A percentile compares a stretch with the other conserved stretches of the same genome.
Conservation (phyloP, 2,329 filamentous ascomycete species). For the Fusarium lateritium region DNA sequence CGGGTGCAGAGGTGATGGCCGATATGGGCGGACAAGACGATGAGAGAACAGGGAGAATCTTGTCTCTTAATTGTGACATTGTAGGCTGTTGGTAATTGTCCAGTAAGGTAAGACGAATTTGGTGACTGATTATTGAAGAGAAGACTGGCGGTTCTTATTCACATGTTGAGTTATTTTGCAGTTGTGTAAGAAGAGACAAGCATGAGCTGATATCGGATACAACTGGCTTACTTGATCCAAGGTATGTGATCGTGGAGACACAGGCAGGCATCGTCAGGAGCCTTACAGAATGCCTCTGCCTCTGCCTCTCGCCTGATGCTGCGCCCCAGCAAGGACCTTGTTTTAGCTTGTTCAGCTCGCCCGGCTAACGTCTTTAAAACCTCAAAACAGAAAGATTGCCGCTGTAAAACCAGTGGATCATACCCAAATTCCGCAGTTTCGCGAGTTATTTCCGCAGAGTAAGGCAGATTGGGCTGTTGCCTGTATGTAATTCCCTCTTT, state of each 20-base stretch:
- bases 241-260: neutral
- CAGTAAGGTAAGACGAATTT: neutral
- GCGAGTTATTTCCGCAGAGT: slow-evolving; percentile 17
- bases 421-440: slow-evolving; percentile 28
- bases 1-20: slow-evolving; percentile 32
- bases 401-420: neutral
- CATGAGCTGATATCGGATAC: neutral
- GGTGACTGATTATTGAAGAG: neutral
- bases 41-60: slow-evolving; percentile 32
- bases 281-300: slow-evolving; percentile 25
- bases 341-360: slow-evolving; percentile 27
- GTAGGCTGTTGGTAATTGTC: neutral
- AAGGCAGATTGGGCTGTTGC: slow-evolving; percentile 22
- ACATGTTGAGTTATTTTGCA: slow-evolving; percentile 1
- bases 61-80: slow-evolving; percentile 38
- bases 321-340: slow-evolving; percentile 29
- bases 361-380: slow-evolving; percentile 15
- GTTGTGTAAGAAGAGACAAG: neutral
- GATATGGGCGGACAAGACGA: slow-evolving; percentile 16
- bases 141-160: slow-evolving; percentile 3
- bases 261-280: slow-evolving; percentile 3
- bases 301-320: slow-evolving; percentile 31
- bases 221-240: neutral
- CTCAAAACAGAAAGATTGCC: slow-evolving; percentile 35
- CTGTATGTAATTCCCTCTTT: slow-evolving; percentile 23